phyloP scores from a whole-genome alignment of 2,329 filamentous ascomycete genomes.

The Cercospora janseana region DNA sequence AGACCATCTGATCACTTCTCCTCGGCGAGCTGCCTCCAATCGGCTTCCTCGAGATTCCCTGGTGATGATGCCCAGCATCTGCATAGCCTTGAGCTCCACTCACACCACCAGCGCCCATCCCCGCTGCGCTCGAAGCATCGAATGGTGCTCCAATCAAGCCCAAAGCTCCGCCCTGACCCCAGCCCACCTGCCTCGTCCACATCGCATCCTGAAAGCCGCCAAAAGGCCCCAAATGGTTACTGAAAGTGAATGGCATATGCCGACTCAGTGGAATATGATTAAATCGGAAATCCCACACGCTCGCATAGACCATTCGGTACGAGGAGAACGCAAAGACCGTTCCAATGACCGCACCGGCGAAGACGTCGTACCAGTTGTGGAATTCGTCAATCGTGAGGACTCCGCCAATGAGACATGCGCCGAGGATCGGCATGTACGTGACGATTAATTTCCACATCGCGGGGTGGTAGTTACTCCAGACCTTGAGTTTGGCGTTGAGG shows the following conservation, averaged over 20 bases:
- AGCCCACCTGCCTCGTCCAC: slow-evolving; percentile 11
- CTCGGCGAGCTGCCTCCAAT: slow-evolving; percentile 1
- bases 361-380: slow-evolving; percentile 74
- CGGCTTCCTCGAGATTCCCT: slow-evolving; percentile 2
- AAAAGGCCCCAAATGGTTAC: neutral
- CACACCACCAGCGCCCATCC: neutral
- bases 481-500: slow-evolving; percentile 75
- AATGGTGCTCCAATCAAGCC: slow-evolving; percentile 8
- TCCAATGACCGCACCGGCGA: slow-evolving; percentile 65
- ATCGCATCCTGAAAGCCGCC: slow-evolving; percentile 6
- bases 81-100: neutral
- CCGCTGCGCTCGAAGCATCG: slow-evolving; percentile 3
- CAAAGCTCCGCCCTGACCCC: neutral
- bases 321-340: slow-evolving; percentile 62
- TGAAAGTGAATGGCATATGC: slow-evolving; percentile 53
- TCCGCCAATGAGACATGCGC: slow-evolving; percentile 65
- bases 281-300: slow-evolving; percentile 67
- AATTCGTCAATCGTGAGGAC: slow-evolving; percentile 69
- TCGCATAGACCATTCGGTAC: slow-evolving; percentile 67
- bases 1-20: slow-evolving; percentile 10
- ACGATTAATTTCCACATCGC: slow-evolving; percentile 70
- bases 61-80: slow-evolving; percentile 1
- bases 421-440: slow-evolving; percentile 64
- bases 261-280: slow-evolving; percentile 66
- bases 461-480: slow-evolving; percentile 70